These are phyloP conservation scores for Xerocomellus intermedius DNA, from an alignment of 768 basidiomycete genomes.

Conservation along the genomic window DNA sequence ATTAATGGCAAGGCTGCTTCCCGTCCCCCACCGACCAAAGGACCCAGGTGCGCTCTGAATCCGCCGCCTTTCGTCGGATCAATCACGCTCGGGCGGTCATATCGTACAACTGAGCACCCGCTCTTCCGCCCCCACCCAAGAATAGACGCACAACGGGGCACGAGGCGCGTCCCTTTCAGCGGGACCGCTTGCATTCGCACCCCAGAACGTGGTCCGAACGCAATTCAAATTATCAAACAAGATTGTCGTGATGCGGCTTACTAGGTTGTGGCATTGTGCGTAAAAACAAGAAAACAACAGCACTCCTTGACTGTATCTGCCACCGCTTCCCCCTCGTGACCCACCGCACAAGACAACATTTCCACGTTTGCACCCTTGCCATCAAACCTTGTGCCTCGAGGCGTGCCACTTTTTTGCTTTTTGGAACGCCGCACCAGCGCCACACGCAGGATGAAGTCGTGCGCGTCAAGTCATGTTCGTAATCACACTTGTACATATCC, in stretches of 20 bases:
- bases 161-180: constrained; percentile 1
- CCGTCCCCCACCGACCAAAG: background rate
- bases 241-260: constrained; percentile 3
- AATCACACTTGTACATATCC: background rate
- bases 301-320: constrained; percentile 10
- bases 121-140: background rate
- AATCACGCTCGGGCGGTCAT: constrained; percentile 1
- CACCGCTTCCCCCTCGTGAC: constrained; percentile 16
- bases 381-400: constrained; percentile 34
- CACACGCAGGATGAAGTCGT: constrained; percentile 15
- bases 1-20: background rate
- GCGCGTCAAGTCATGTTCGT: background rate
- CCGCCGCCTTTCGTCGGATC: constrained; percentile 10
- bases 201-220: constrained; percentile 27
- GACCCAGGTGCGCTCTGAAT: background rate
- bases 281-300: background rate
- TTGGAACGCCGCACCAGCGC: constrained; percentile 11
- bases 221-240: background rate
- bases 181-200: constrained; percentile 23
- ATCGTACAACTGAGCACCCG: background rate
- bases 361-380: constrained; percentile 2
- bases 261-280: background rate
- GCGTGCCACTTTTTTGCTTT: constrained; percentile 11
- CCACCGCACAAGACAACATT: constrained; percentile 2
- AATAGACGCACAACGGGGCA: background rate